A percentile compares a stretch with the other conserved stretches of the same genome.
Conservation (phyloP, 202 grass and related monocot species). For the Digitaria exilis region DNA sequence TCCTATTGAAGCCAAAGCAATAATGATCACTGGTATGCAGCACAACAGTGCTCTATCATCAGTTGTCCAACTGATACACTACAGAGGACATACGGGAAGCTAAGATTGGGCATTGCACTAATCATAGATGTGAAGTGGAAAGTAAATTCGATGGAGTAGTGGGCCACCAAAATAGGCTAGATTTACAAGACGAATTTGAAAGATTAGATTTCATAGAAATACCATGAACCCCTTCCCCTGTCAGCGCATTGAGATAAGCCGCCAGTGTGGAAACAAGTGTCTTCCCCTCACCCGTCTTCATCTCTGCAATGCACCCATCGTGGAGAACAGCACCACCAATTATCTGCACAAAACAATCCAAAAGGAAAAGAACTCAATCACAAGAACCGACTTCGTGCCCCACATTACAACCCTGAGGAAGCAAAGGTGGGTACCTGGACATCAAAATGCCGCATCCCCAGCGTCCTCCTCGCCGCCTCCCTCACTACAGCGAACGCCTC, state of each 20-base stretch:
- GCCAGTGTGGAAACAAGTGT: slow-evolving; percentile 87
- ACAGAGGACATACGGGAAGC: background rate
- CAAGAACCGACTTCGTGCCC: background rate
- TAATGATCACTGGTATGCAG: background rate
- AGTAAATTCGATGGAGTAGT: background rate
- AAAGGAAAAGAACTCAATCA: slow-evolving; percentile 5
- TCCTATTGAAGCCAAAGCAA: background rate
- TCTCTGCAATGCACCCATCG: slow-evolving; percentile 96
- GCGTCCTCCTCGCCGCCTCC: slow-evolving; percentile 81
- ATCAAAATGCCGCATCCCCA: slow-evolving; percentile 90
- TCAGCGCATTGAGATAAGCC: slow-evolving; percentile 86
- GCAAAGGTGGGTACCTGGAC: slow-evolving; percentile 66
- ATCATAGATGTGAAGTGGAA: background rate
- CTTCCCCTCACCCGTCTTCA: slow-evolving; percentile 98
- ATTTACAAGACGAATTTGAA: background rate
- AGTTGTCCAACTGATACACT: background rate
- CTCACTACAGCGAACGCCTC: slow-evolving; percentile 89
- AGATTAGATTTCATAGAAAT: slow-evolving; percentile 32
- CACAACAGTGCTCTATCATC: background rate
- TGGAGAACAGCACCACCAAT: slow-evolving; percentile 94
- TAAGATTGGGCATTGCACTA: background rate
- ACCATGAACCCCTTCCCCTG: slow-evolving; percentile 94
- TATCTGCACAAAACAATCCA: slow-evolving; percentile 51
- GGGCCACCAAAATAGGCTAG: background rate
- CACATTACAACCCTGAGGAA: background rate